A percentile compares a stretch with the other conserved stretches of the same genome.
Conservation (phyloP, 2,329 filamentous ascomycete genomes). For the Neodidymelliopsis sp. region DNA sequence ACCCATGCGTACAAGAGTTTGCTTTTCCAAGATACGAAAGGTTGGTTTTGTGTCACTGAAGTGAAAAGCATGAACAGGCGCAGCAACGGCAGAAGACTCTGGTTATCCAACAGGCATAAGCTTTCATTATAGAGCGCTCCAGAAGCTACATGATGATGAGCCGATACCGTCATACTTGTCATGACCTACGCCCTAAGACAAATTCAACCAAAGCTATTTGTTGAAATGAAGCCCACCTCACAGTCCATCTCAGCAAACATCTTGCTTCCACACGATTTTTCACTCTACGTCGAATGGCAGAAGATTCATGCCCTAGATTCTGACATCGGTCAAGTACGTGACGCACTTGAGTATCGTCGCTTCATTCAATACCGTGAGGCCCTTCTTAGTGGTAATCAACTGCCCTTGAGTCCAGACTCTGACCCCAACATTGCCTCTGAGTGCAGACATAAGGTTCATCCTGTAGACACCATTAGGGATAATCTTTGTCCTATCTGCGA, state of each 20-base stretch:
- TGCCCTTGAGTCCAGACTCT: neutral
- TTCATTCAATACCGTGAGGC: conserved; percentile 5
- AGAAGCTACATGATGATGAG: neutral
- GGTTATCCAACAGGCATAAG: neutral
- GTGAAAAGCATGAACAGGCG: neutral
- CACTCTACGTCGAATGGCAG: conserved; percentile 9
- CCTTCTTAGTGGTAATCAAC: neutral
- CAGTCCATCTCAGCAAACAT: neutral
- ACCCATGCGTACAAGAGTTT: no score
- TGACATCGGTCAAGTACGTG: neutral
- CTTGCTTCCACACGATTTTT: conserved; percentile 1
- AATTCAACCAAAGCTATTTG: neutral
- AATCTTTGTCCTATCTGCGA: conserved; percentile 6
- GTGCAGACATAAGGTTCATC: neutral
- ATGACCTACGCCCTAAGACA: neutral
- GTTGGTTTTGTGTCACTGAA: neutral
- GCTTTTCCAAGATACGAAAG: no score
- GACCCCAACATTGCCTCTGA: neutral
- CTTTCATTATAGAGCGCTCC: neutral
- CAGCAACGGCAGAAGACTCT: neutral
- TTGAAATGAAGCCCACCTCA: neutral
- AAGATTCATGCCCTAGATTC: neutral
- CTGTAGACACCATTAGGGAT: neutral
- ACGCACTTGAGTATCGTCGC: neutral
- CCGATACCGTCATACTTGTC: no score